A percentile compares a stretch with the other conserved stretches of the same genome.
These are phyloP conservation scores for Cystobasidium pallidum DNA, from an alignment of 1,284 basidiomycete genomes.

Conservation along the genomic window DNA sequence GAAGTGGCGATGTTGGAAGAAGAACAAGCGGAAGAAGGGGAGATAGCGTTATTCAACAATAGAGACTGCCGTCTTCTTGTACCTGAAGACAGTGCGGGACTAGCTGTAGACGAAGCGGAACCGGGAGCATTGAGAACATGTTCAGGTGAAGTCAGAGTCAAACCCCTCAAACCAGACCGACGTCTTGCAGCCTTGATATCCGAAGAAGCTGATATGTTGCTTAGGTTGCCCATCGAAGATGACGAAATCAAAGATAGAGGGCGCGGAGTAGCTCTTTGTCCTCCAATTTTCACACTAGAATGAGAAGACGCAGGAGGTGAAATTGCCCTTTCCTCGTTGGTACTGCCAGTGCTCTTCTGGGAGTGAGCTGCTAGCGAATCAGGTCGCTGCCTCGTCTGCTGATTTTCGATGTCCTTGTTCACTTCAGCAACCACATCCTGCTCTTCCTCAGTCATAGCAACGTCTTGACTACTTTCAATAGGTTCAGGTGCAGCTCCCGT, in stretches of 20 bases:
- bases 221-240: constrained; percentile 35
- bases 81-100: neutral
- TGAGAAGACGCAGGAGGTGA: constrained; percentile 10
- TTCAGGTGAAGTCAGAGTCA: constrained; percentile 39
- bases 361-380: constrained; percentile 17
- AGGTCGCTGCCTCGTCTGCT: constrained; percentile 19
- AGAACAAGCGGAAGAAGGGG: constrained; percentile 1
- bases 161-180: constrained; percentile 34
- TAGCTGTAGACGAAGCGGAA: neutral
- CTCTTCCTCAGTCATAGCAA: neutral
- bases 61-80: neutral
- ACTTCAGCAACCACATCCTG: constrained; percentile 4
- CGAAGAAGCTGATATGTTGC: neutral
- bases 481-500: constrained; percentile 3
- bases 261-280: constrained; percentile 7
- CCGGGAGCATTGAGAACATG: constrained; percentile 19
- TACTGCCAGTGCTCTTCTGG: neutral
- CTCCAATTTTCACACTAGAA: constrained; percentile 10
- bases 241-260: constrained; percentile 30
- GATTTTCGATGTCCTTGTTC: neutral
- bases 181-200: constrained; percentile 32
- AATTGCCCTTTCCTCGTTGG: neutral
- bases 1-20: constrained; percentile 10
- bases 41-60: neutral
- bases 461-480: neutral